Base-by-base conservation (phyloP, 495 filamentous ascomycete genomes). In the Penicillium paradoxum region DNA sequence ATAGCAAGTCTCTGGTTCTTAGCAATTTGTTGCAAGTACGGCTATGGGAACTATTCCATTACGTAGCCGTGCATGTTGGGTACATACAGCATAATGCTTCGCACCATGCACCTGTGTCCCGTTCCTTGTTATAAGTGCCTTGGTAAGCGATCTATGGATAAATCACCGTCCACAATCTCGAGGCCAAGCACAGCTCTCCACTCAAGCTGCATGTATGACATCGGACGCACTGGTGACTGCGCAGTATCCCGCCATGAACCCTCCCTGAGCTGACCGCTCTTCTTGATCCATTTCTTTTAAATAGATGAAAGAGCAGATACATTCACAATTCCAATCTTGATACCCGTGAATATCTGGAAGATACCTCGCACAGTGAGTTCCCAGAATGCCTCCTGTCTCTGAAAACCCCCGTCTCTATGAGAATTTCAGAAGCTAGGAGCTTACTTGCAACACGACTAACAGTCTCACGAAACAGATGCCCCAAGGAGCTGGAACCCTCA, bases 141-240 rank as follows among this genome's bases (percentile, higher is more conserved):
- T 22, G n/a, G 43, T 34, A 51, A 43, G 49, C n/a, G 21, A 9
- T 25, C 14, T 24, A n/a, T n/a, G n/a, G n/a, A n/a, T n/a, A n/a
- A n/a, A n/a, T n/a, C n/a, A 0, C 47, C 38, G 19, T 22, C 13
- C 30, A 51, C 30, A 24, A 21, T 8, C 30, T 27, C 9, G 19
- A 51, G 38, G 25, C n/a, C 49, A 25, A 33, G 19, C 38, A 34
- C 19, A 7, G 38, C 29, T 43, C 45, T 25, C 49, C 49, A 51
- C 49, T 48, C 32, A 19, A 8, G 13, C 49, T 43, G 49, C 49
- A 51, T 51, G 39, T 43, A 51, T 51, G 49, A 51, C 49, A 43
- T 42, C 49, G 49, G 49, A 34, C 10, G 29, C 19, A 40, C 29
- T n/a, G n/a, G n/a, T n/a, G n/a, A n/a, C n/a, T 19, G 38, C 38